phyloP scores from a whole-genome alignment of 2,329 filamentous ascomycete species.

The Parafenestella ontariensis region DNA sequence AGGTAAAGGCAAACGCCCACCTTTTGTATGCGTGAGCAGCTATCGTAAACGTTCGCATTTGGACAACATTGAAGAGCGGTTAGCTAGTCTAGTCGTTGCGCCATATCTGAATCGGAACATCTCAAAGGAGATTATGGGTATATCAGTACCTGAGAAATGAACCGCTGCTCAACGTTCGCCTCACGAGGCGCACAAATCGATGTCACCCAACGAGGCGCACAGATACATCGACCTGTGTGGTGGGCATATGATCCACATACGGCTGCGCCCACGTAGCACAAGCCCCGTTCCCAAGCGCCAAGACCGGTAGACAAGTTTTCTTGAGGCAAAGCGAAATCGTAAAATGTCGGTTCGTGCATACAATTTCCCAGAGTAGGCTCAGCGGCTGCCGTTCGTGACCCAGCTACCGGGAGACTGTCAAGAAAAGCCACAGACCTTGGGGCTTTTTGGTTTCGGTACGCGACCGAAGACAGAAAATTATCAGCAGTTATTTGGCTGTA shows the following conservation, averaged over 20 bases:
- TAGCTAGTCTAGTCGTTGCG: background rate
- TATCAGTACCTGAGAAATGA: conserved; percentile 1
- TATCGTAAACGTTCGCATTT: background rate
- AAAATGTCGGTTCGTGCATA: conserved; percentile 1
- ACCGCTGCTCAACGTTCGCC: conserved; percentile 1
- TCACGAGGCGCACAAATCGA: conserved; percentile 7
- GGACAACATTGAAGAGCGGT: background rate
- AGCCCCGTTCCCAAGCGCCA: conserved; percentile 1
- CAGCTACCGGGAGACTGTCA: background rate
- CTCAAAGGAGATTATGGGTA: background rate
- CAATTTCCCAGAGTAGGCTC: background rate
- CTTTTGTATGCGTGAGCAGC: background rate
- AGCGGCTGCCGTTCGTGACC: background rate
- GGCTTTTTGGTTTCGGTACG: background rate
- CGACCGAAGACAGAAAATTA: background rate
- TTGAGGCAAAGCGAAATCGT: background rate
- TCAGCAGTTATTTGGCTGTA: too few relatives aligned
- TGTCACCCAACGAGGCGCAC: conserved; percentile 16
- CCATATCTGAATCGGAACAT: background rate
- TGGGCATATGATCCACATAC: background rate
- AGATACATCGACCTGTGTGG: conserved; percentile 1
- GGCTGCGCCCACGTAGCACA: conserved; percentile 16
- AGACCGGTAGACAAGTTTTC: background rate
- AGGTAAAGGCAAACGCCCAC: background rate
- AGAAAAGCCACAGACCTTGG: background rate